Base-by-base conservation (phyloP, 2,329 filamentous ascomycete genomes). In the Septoria petroselini region DNA sequence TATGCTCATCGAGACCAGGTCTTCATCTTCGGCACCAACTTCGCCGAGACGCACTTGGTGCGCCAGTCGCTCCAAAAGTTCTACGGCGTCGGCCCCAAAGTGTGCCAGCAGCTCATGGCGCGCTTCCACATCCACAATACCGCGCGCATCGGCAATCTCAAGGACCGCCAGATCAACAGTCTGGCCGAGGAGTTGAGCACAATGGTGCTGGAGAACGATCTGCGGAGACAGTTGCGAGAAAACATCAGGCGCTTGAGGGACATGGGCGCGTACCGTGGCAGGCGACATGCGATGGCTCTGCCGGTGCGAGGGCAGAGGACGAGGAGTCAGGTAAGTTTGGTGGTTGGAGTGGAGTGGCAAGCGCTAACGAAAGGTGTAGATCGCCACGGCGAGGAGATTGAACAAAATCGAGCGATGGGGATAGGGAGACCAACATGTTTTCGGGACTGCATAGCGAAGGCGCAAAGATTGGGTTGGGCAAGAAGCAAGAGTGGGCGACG, bases 131-230 rank as follows among this genome's bases (percentile, higher is more conserved):
- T 98, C 67, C 88, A 95, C 73, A 84, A 88, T 23, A 84, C 81
- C 50, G 86, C 88, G 58, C 86, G 84, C 65, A 77, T 97, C 60
- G 87, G 86, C 67, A 78, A 82, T 6, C 73, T 98, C 15, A 78
- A 82, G 37, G 82, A 84, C 52, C 83, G 86, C 68, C 91, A 89
- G 53, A 75, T 95, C 60, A 84, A 88, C 44, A 85, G 86, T 45
- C 76, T 98, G 53, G 93, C 86, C 17, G 86, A 86, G 42, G 88
- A 95, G 65, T 76, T 98, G 33, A 88, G 89, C 12, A 84, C 83
- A 47, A 91, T 98, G 88, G 95, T 86, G 53, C 88, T 97, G 63
- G 93, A 96, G 70, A 95, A 86, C 69, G 91, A 97, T 64, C 77
- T 94, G 57, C 77, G 83, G 64, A 81, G 86, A 66, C 74, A 88